Base-by-base conservation (phyloP, 495 filamentous ascomycete genomes). In the Trichoderma reesei region DNA sequence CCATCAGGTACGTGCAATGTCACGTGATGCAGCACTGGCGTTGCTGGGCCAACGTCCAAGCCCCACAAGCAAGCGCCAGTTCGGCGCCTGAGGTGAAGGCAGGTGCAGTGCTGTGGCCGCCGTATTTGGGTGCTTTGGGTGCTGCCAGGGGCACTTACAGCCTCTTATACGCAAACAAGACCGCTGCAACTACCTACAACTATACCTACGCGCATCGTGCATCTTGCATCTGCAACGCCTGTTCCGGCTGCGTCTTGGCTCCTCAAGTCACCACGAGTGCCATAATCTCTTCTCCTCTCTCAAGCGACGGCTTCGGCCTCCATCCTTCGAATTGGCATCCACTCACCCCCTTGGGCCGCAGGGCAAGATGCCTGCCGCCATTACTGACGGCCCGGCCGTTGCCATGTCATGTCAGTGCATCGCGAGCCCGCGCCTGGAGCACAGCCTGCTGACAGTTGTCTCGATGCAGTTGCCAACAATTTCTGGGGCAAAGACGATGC, bases 401-500 rank as follows among this genome's bases (percentile, higher is more conserved):
- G 51, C 63, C 7, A 60, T 65, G 63, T 65, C 63, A 8, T 65
- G 63, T 65, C 41, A 31, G 61, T 34, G 33, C 38, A 44, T 10
- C 38, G 33, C 62, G 13, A 63, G 18, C 34, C 20, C 60, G 60
- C 60, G 18, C 31, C 36, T 3, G 31, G 42, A 51, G 41, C 63
- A 26, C 18, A 26, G 20, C 48, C 3, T 59, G 36, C 46, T 59
- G 20, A 59, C 48, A 63, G 26, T 16, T 18, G 26, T 20, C 8
- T 59, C 2, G 9, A 4, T 37, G 34, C 44, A 61, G 65, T 67
- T 63, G 92, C 95, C 70, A 98, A 98, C 78, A 98, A 99, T 73
- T 99, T 99, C 77, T 99, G 95, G 95, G 95, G 95, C 66, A 97
- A 93, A 80, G 92, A 99, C 74, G 95, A 99, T 80, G 95, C 95